Percentiles rank a stretch among this genome's conserved stretches.
These are phyloP conservation scores for Aspergillus pseudoviridinutans DNA, from an alignment of 2,329 filamentous ascomycete genomes.

Conservation along the genomic window DNA sequence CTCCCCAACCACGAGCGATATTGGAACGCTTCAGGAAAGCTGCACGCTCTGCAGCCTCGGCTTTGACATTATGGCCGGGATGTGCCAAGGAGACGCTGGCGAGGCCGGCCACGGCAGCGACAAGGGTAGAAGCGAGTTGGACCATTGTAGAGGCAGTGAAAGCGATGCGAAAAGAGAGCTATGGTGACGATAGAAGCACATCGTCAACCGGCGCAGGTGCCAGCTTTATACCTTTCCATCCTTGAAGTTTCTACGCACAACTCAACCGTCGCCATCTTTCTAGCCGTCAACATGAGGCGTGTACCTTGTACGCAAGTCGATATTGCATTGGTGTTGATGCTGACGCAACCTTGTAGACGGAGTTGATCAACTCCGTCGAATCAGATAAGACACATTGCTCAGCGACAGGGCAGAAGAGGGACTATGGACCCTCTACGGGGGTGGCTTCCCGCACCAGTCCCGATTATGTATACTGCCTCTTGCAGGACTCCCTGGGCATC, in stretches of 20 bases:
- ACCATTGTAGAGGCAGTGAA: conserved; percentile 7
- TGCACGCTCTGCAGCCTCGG: conserved; percentile 50
- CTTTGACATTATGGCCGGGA: conserved; percentile 47
- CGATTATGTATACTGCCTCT: not conserved
- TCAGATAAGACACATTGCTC: not conserved
- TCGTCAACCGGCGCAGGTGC: not conserved
- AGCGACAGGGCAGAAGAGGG: not conserved
- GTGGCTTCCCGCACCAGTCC: not conserved
- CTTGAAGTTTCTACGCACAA: not conserved
- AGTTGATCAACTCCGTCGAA: not conserved
- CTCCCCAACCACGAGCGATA: conserved; percentile 40
- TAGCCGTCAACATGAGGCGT: not conserved
- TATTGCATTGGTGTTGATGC: not conserved
- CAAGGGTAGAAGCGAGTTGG: conserved; percentile 15
- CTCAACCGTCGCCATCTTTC: not conserved
- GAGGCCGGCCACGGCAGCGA: conserved; percentile 22
- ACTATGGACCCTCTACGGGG: not conserved
- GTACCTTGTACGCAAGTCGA: not conserved
- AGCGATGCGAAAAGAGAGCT: not conserved
- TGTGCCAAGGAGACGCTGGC: conserved; percentile 37
- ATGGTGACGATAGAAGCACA: not conserved
- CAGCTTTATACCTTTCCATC: not conserved
- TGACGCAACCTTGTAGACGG: not conserved
- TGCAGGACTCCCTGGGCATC: not conserved
- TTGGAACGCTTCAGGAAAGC: conserved; percentile 42